Evolutionary conservation across 129 eudicot species (phyloP).

Genomic region (Sambucus nigra): DNA sequence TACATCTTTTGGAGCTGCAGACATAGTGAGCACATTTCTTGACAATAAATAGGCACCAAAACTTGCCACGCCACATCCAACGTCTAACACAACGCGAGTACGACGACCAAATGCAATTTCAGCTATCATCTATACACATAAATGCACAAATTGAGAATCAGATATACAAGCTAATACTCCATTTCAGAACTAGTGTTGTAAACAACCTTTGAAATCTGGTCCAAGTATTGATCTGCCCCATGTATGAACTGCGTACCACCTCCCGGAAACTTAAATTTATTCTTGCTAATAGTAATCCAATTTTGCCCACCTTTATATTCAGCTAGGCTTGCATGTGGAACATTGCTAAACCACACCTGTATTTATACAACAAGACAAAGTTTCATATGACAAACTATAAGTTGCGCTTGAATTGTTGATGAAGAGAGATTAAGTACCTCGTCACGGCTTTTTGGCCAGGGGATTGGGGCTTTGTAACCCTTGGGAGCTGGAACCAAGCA

Average conservation of each 20-base stretch:
- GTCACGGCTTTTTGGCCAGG: conserved; percentile 89
- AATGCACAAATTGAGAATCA: conserved; percentile 15
- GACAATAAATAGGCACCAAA: conserved; percentile 87
- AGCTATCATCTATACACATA: conserved; percentile 64
- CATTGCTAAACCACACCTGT: conserved; percentile 96
- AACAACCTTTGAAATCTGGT: conserved; percentile 85
- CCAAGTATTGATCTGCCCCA: conserved; percentile 88
- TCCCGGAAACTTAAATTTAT: conserved; percentile 96
- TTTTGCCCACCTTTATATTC: conserved; percentile 98
- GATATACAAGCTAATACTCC: conserved; percentile 4
- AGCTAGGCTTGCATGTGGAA: conserved; percentile 89
- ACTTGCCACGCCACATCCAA: conserved; percentile 99
- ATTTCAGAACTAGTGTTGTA: background rate
- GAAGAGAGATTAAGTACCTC: conserved; percentile 37
- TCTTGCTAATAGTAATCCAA: conserved; percentile 74
- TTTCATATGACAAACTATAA: too few relatives aligned
- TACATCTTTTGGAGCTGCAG: conserved; percentile 96
- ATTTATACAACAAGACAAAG: conserved; percentile 1
- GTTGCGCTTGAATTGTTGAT: background rate
- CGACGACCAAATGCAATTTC: conserved; percentile 76
- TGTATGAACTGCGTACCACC: conserved; percentile 99
- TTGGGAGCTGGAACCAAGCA: conserved; percentile 84
- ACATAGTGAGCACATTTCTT: conserved; percentile 74
- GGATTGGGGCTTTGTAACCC: conserved; percentile 63
- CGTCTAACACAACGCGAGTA: conserved; percentile 82